phyloP scores from a whole-genome alignment of 2,329 filamentous ascomycete species.

The Reticulascus tulasneorum region DNA sequence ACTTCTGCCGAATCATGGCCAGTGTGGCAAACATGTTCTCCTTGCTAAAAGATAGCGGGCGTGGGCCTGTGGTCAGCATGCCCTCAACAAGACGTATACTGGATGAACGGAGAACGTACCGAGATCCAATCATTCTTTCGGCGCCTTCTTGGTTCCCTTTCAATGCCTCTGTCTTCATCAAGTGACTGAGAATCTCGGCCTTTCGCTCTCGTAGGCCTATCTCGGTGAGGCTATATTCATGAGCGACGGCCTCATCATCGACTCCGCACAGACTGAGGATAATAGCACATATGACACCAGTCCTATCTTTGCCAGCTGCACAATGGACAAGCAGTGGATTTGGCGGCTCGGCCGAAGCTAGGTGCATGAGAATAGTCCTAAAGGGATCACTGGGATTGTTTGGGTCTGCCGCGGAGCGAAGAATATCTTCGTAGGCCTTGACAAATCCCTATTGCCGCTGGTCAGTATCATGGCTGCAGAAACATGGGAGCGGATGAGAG shows the following conservation, averaged over 20 bases:
- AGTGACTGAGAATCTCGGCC: slow-evolving; percentile 44
- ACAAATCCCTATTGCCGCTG: slow-evolving; percentile 50
- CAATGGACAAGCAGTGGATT: slow-evolving; percentile 65
- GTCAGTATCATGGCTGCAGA: too few species aligned
- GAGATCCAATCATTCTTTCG: slow-evolving; percentile 40
- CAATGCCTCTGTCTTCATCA: slow-evolving; percentile 48
- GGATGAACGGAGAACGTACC: slow-evolving; percentile 28
- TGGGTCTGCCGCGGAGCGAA: slow-evolving; percentile 42
- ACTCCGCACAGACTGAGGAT: slow-evolving; percentile 62
- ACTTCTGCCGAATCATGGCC: slow-evolving; percentile 52
- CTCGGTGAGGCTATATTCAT: slow-evolving; percentile 67
- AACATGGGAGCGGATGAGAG: too few species aligned
- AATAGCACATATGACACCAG: slow-evolving; percentile 65
- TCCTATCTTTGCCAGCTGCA: slow-evolving; percentile 74
- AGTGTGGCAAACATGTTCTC: slow-evolving; percentile 46
- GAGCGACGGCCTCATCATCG: slow-evolving; percentile 52
- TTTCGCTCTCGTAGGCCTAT: slow-evolving; percentile 53
- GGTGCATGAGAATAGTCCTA: slow-evolving; percentile 47
- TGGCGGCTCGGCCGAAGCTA: slow-evolving; percentile 36
- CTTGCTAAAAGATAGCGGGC: too few species aligned
- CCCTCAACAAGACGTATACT: not conserved
- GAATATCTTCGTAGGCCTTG: slow-evolving; percentile 59
- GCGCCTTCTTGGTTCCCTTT: slow-evolving; percentile 40
- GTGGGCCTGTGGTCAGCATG: too few species aligned
- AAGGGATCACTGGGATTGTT: slow-evolving; percentile 35